Percentiles rank a stretch among this genome's conserved stretches.
Conservation (phyloP, 148 eudicot genomes). For the Euryodendron excelsum region DNA sequence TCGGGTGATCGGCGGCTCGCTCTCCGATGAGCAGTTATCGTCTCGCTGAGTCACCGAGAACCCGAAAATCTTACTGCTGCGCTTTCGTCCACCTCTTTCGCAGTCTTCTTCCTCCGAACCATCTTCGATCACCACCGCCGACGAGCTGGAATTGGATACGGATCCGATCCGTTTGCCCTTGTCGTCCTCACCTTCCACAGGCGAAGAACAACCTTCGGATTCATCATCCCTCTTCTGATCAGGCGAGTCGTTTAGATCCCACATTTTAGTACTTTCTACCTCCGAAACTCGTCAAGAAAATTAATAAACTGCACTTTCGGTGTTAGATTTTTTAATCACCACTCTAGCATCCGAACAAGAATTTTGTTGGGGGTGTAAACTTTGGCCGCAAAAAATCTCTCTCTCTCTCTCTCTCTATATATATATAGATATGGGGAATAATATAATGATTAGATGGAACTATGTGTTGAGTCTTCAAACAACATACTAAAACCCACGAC, state of each 20-base stretch:
- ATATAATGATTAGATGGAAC: background rate
- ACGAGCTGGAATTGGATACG: slow-evolving; percentile 67
- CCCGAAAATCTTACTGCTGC: slow-evolving; percentile 52
- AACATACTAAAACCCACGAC: background rate
- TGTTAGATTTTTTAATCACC: background rate
- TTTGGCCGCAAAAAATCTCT: background rate
- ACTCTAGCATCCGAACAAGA: background rate
- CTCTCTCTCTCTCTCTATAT: slow-evolving; percentile 14
- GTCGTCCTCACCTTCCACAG: slow-evolving; percentile 36
- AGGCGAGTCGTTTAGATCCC: slow-evolving; percentile 90
- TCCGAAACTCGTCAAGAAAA: background rate
- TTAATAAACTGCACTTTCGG: background rate
- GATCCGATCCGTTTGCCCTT: slow-evolving; percentile 58
- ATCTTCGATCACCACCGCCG: slow-evolving; percentile 48
- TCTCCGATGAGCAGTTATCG: background rate
- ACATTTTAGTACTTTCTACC: slow-evolving; percentile 44
- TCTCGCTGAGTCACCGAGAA: slow-evolving; percentile 43
- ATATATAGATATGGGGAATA: slow-evolving; percentile 14
- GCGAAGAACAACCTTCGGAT: slow-evolving; percentile 52
- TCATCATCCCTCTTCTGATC: slow-evolving; percentile 40
- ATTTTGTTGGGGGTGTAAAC: background rate
- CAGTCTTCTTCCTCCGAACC: slow-evolving; percentile 39
- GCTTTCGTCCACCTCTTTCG: slow-evolving; percentile 20
- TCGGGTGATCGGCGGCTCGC: slow-evolving; percentile 56
- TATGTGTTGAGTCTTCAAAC: background rate